Evolutionary conservation across 1,139 yeast species (phyloP), one percentile per base, ranked within the genome.

Genomic region (Pneumocystis carinii): DNA sequence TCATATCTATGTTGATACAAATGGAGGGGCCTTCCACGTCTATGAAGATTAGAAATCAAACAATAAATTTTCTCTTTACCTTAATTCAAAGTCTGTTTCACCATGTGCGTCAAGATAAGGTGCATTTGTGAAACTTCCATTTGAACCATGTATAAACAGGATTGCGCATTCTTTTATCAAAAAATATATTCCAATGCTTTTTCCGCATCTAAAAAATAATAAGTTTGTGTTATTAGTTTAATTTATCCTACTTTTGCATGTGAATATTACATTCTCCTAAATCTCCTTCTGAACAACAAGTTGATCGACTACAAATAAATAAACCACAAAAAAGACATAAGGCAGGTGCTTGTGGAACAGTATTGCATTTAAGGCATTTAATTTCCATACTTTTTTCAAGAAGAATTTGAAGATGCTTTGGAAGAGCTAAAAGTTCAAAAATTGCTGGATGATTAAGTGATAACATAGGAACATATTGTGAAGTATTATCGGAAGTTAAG

Each of bases 41-140:
- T 85, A 56, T 48, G 24, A 32, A 48, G 14, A 48, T 27, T 42
- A 29, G 4, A 61, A 15, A 63, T 39, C 32, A 55, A n/a, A 53
- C 27, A 15, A 24, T 41, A 10, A 27, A 41, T 17, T n/a, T n/a
- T 17, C 27, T 14, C 37, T 62, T 29, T 63, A 67, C 71, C 70
- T 69, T 69, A 82, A 76, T 61, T 87, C 94, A 61, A 83, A 86
- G 61, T 90, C 90, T 17, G 84, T 74, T 70, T 90, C 97, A 0
- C 97, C 97, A 73, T 89, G 96, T 60, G 80, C 79, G 72, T 90
- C 96, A 59, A 88, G 75, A 71, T 84, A 92, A 0, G 97, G 98
- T 0, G 95, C 87, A 59, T 84, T 84, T 66, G 83, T 80, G 71
- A 90, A 90, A 0, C 96, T 83, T 0, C 98, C 98, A 65, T 79